Percentiles rank a stretch among this genome's conserved stretches.
Evolutionary conservation across 371 early-diverging fungal species (phyloP).

Genomic region (Haplosporangium sp.): DNA sequence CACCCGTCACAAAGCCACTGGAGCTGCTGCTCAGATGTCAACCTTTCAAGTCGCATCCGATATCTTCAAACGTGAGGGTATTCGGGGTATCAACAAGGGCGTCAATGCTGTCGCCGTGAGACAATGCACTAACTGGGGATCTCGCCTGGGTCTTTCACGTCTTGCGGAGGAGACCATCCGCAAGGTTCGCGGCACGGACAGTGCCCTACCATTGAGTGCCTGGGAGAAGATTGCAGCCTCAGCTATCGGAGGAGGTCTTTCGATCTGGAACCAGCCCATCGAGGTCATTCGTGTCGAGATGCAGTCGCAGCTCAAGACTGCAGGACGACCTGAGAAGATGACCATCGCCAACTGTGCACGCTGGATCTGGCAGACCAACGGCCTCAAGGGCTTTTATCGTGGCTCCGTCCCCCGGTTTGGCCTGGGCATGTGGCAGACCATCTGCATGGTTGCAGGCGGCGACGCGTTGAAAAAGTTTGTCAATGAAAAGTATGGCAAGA

Average conservation of each 20-base stretch:
- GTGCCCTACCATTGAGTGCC: constrained; percentile 57
- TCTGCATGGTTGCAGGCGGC: constrained; percentile 97
- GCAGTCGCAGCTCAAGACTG: constrained; percentile 90
- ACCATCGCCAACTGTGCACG: constrained; percentile 83
- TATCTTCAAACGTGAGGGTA: constrained; percentile 92
- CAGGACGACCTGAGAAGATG: constrained; percentile 89
- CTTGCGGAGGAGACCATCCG: constrained; percentile 83
- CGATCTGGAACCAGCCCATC: constrained; percentile 97
- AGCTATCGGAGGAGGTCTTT: constrained; percentile 88
- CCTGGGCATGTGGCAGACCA: constrained; percentile 93
- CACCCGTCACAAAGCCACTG: constrained; percentile 88
- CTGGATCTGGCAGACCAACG: constrained; percentile 92
- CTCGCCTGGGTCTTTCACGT: constrained; percentile 91
- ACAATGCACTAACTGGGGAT: constrained; percentile 98
- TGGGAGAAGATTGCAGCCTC: constrained; percentile 82
- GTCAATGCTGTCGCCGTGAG: constrained; percentile 92
- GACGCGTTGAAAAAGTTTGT: constrained; percentile 62
- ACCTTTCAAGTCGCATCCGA: constrained; percentile 87
- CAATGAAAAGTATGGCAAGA: constrained; percentile 43
- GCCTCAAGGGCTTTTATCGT: constrained; percentile 92
- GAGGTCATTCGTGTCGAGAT: constrained; percentile 98
- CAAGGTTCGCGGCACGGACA: constrained; percentile 62
- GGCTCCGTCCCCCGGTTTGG: constrained; percentile 94
- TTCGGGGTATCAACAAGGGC: constrained; percentile 95
- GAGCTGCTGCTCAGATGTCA: constrained; percentile 72